Conservation (phyloP, 805 yeast genomes). For the Candida adriatica region DNA sequence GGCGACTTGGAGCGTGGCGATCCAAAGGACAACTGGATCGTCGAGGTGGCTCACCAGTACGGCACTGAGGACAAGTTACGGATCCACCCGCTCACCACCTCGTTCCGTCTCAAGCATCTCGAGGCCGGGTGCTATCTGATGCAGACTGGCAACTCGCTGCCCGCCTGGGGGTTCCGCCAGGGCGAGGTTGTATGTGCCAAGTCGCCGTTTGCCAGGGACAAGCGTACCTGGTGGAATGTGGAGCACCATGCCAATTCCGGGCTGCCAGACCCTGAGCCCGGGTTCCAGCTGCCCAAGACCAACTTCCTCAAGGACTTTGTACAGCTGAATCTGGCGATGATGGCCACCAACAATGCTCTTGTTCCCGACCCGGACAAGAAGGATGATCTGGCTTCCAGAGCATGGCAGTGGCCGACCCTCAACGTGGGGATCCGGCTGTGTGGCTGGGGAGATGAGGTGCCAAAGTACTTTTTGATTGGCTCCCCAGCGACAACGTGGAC, state of each 20-base stretch:
- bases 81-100: constrained; percentile 77
- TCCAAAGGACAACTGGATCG: constrained; percentile 67
- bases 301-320: constrained; percentile 71
- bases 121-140: constrained; percentile 78
- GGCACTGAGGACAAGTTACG: constrained; percentile 44
- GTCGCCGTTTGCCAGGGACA: constrained; percentile 62
- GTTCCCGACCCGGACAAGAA: constrained; percentile 71
- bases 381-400: constrained; percentile 63
- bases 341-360: constrained; percentile 78
- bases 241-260: constrained; percentile 59
- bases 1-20: constrained; percentile 64
- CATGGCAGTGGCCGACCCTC: constrained; percentile 90
- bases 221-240: constrained; percentile 85
- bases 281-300: constrained; percentile 65
- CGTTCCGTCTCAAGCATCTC: constrained; percentile 67
- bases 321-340: constrained; percentile 76
- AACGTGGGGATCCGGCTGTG: constrained; percentile 71
- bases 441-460: constrained; percentile 54
- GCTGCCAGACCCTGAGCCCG: constrained; percentile 54
- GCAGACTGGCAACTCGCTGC: constrained; percentile 74
- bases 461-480: constrained; percentile 64
- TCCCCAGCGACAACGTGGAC: constrained; percentile 78
- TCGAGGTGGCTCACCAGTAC: constrained; percentile 59
- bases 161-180: constrained; percentile 97
- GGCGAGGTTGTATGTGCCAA: constrained; percentile 87